phyloP scores from a whole-genome alignment of 192 early-diverging fungal genomes.

The Irineochytrium annulatum region DNA sequence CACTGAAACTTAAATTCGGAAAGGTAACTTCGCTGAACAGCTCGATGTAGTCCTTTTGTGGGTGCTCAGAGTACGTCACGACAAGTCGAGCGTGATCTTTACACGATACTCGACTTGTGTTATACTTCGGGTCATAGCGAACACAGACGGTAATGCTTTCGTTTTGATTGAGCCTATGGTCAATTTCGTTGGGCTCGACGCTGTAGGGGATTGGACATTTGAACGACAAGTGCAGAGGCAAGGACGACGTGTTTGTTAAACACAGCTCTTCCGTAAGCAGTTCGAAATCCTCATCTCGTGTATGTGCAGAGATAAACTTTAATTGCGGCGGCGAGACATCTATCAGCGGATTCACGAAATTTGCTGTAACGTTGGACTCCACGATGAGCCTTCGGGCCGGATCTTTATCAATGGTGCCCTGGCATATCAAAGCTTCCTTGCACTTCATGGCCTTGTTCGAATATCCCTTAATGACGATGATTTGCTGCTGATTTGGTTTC shows the following conservation, averaged over 20 bases:
- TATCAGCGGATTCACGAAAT: constrained; percentile 55
- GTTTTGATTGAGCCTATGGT: constrained; percentile 29
- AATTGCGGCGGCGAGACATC: constrained; percentile 34
- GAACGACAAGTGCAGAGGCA: constrained; percentile 42
- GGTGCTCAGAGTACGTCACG: constrained; percentile 52
- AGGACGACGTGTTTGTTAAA: constrained; percentile 43
- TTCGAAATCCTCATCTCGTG: constrained; percentile 35
- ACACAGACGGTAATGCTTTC: constrained; percentile 30
- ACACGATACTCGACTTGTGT: constrained; percentile 39
- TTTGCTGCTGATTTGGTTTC: constrained; percentile 41
- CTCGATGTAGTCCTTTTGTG: constrained; percentile 50
- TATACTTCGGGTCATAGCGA: constrained; percentile 39
- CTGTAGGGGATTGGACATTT: constrained; percentile 42
- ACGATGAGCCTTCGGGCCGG: constrained; percentile 42
- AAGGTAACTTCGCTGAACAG: constrained; percentile 46
- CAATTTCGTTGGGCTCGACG: constrained; percentile 21
- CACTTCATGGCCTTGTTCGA: constrained; percentile 33
- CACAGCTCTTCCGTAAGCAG: constrained; percentile 34
- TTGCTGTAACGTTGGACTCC: constrained; percentile 37
- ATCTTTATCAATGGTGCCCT: constrained; percentile 49
- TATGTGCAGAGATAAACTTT: constrained; percentile 45
- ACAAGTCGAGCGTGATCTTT: constrained; percentile 48
- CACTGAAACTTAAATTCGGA: constrained; percentile 47
- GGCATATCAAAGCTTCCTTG: constrained; percentile 45
- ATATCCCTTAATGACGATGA: constrained; percentile 43